Percentiles rank a stretch among this genome's conserved stretches.
Evolutionary conservation across 106 monocot genomes (phyloP).

Genomic region (Acorus calamus): DNA sequence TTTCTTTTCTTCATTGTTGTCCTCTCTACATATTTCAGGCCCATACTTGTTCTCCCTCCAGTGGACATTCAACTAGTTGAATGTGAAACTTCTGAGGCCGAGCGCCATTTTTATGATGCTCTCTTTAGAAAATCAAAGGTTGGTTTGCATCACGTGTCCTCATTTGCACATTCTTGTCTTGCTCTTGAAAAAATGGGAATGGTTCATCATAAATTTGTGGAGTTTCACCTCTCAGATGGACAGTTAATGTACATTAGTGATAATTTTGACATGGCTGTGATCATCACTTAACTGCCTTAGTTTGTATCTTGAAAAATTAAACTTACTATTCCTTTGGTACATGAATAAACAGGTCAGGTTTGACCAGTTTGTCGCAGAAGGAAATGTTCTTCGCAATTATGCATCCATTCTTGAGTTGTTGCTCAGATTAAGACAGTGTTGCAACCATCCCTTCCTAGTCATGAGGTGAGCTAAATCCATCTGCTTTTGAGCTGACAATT

Average conservation of each 20-base stretch:
- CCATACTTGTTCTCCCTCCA: conserved; percentile 84
- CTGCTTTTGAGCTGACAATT: no score
- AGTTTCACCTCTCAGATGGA: no score
- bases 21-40: conserved; percentile 28
- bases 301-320: background rate
- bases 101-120: conserved; percentile 76
- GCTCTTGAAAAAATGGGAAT: no score
- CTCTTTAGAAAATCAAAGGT: conserved; percentile 77
- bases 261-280: no score
- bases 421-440: conserved; percentile 75
- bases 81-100: conserved; percentile 68
- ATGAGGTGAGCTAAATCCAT: conserved; percentile 33
- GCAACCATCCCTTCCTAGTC: conserved; percentile 80
- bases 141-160: background rate
- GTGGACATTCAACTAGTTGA: conserved; percentile 42
- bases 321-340: background rate
- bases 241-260: no score
- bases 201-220: no score
- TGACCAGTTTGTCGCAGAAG: conserved; percentile 79
- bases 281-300: no score
- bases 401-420: conserved; percentile 83
- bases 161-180: background rate
- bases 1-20: background rate
- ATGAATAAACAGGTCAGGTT: conserved; percentile 46
- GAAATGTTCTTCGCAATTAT: conserved; percentile 76